Evolutionary conservation across 2,329 filamentous ascomycete genomes (phyloP).

Genomic region (Dothidotthia symphoricarpi): DNA sequence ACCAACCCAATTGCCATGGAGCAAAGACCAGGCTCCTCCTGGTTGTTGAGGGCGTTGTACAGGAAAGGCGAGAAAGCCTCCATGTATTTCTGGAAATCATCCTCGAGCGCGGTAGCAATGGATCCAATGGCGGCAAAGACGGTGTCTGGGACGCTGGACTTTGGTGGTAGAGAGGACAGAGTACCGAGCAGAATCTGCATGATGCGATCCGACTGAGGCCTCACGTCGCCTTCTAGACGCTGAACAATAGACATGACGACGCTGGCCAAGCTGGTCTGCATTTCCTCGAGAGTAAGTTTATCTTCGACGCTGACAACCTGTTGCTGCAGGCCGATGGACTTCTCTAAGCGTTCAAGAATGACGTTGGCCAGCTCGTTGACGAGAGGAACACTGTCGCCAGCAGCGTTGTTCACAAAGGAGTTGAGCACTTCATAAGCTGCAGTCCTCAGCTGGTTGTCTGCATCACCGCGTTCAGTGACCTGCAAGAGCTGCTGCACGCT

Average conservation of each 20-base stretch:
- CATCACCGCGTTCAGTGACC: slow-evolving; percentile 78
- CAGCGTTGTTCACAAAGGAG: slow-evolving; percentile 87
- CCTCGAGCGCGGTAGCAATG: slow-evolving; percentile 87
- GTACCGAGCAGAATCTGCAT: slow-evolving; percentile 87
- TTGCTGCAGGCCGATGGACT: slow-evolving; percentile 81
- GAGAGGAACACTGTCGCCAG: slow-evolving; percentile 76
- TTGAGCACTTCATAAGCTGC: slow-evolving; percentile 97
- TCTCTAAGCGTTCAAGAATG: slow-evolving; percentile 85
- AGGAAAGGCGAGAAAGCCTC: slow-evolving; percentile 89
- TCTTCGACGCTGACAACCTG: slow-evolving; percentile 98
- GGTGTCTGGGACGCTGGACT: slow-evolving; percentile 92
- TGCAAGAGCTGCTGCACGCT: slow-evolving; percentile 82
- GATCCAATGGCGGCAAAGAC: slow-evolving; percentile 89
- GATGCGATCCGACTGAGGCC: slow-evolving; percentile 85
- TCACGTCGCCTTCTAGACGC: slow-evolving; percentile 86
- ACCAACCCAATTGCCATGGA: slow-evolving; percentile 97
- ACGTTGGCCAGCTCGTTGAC: slow-evolving; percentile 83
- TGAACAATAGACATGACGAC: slow-evolving; percentile 90
- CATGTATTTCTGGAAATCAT: slow-evolving; percentile 97
- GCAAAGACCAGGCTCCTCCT: slow-evolving; percentile 91
- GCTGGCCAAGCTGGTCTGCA: slow-evolving; percentile 92
- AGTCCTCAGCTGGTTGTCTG: slow-evolving; percentile 85
- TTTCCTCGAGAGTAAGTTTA: slow-evolving; percentile 91
- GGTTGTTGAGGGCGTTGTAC: slow-evolving; percentile 90
- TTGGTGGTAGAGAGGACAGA: slow-evolving; percentile 71